Base-by-base conservation (phyloP, 345 rosid species). In the Eutrema heterophyllum region DNA sequence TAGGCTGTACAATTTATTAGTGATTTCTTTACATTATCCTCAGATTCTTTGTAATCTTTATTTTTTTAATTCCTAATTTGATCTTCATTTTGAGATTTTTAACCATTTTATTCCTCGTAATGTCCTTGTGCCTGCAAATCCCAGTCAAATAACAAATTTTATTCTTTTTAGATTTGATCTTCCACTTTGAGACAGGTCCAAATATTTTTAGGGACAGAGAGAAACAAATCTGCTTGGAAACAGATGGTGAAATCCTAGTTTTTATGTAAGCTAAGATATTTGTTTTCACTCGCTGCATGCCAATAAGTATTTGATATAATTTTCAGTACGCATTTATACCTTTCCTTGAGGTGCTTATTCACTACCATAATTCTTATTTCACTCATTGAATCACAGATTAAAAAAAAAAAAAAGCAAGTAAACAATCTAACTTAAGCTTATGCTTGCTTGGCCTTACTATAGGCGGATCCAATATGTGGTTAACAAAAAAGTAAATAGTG, bases 1-100 rank as follows among this genome's bases (percentile, higher is more conserved):
- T 68, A 68, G 74, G 26, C 57, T 75, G 69, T 75, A 75, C 79
- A 75, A 44, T 68, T 73, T 41, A 40, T n/a, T 75, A 68, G 79
- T 61, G 61, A 68, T 75, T 75, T 51, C 29, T 59, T 51, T 68
- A 51, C 73, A 51, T 67, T 33, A 51, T 50, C 18, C 54, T 50
- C 16, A 67, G 61, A 74, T 74, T 74, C 68, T 74, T 67, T 74
- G 62, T 74, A 67, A 67, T 67, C 18, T 39, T 56, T 49, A 8
- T 38, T 35, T 29, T 51, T 5, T 5, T 11, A 44, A 15, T 35
- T 46, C 14, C 2, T 27, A 45, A 51, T 48, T 48, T 32, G 24
- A 1, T 52, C 8, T 18, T 16, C 52, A 9, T 48, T 48, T 7
- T 48, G 24, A 49, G 5, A 3, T 14, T 9, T 49, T 18, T 49